Conservation (phyloP, 73 alveolate species). For the Tetrahymena borealis region DNA sequence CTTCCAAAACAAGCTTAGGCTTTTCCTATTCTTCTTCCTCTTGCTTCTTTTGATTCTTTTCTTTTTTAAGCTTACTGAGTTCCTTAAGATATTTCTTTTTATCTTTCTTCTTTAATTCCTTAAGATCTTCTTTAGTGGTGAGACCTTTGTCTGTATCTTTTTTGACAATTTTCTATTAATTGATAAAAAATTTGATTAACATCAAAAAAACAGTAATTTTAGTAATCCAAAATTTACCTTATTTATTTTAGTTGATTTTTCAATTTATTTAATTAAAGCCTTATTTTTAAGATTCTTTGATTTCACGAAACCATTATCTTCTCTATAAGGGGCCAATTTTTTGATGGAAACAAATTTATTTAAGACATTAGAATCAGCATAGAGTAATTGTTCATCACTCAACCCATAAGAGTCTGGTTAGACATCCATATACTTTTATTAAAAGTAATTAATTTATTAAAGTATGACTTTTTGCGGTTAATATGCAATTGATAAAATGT, state of each 20-base stretch:
- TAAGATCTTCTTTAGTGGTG: neutral
- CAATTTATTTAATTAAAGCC: neutral
- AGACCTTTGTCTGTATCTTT: neutral
- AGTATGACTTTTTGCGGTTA: neutral
- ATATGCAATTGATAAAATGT: too few species aligned
- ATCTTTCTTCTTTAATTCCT: neutral
- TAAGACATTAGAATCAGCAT: slow-evolving; percentile 83
- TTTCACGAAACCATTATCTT: slow-evolving; percentile 31
- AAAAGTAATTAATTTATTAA: neutral
- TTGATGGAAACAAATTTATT: slow-evolving; percentile 85
- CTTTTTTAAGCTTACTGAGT: neutral
- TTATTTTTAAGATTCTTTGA: slow-evolving; percentile 8
- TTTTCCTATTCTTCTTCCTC: neutral
- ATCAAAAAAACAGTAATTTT: too few species aligned
- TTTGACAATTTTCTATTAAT: neutral
- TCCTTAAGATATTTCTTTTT: neutral
- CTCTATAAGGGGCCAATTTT: slow-evolving; percentile 73
- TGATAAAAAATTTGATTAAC: neutral
- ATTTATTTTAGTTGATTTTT: neutral
- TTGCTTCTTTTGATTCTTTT: neutral
- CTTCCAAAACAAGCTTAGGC: neutral
- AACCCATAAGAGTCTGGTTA: slow-evolving; percentile 81
- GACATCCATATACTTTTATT: slow-evolving; percentile 73
- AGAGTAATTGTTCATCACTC: slow-evolving; percentile 87
- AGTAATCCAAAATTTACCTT: neutral